Conservation (phyloP, 306 rosid genomes). For the Bauhinia variegata region DNA sequence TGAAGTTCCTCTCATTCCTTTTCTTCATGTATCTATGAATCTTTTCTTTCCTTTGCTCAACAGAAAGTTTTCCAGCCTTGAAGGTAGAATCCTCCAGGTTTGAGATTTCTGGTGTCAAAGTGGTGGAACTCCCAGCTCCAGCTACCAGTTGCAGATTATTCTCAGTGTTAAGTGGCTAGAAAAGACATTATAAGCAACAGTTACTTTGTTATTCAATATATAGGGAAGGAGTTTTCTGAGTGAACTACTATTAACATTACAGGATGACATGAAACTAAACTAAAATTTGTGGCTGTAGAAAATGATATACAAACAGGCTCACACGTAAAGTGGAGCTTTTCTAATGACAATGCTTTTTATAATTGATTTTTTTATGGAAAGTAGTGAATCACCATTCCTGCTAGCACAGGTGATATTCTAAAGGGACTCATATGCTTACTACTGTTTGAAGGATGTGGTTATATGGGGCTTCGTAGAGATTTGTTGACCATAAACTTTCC, state of each 20-base stretch:
- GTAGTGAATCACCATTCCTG: conserved; percentile 16
- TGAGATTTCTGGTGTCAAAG: conserved; percentile 74
- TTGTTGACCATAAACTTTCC: conserved; percentile 34
- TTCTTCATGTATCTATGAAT: conserved; percentile 97
- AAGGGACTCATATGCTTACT: conserved; percentile 25
- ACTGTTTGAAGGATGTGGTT: conserved; percentile 27
- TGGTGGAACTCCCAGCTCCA: conserved; percentile 64
- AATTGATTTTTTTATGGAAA: conserved; percentile 6
- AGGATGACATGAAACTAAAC: no score
- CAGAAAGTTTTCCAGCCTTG: conserved; percentile 90
- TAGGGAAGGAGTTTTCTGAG: neutral
- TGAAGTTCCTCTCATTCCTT: conserved; percentile 91
- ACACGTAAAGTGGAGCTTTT: conserved; percentile 32
- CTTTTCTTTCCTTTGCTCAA: conserved; percentile 92
- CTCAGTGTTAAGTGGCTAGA: conserved; percentile 68
- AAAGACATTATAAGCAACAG: neutral
- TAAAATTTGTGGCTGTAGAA: conserved; percentile 15
- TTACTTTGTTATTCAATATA: conserved; percentile 27
- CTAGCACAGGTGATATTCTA: conserved; percentile 38
- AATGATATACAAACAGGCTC: conserved; percentile 20
- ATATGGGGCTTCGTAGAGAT: conserved; percentile 33
- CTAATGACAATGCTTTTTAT: conserved; percentile 19
- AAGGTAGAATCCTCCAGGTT: conserved; percentile 75
- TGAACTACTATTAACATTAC: neutral
- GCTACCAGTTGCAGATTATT: conserved; percentile 63